Conservation (phyloP, 495 filamentous ascomycete species). For the Aspergillus haitiensis region DNA sequence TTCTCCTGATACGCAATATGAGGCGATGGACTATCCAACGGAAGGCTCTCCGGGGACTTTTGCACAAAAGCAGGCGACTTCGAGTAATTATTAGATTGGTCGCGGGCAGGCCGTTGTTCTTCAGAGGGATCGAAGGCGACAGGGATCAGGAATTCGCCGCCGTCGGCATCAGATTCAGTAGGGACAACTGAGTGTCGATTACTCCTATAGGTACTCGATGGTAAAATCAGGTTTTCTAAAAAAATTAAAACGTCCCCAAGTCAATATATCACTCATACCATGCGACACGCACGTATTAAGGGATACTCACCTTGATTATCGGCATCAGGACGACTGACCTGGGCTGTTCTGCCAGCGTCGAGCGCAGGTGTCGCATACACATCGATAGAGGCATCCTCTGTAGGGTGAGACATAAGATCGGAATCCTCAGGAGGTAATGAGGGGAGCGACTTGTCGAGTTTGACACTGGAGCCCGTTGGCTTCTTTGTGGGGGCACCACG, state of each 20-base stretch:
- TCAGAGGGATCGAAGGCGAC: constrained; percentile 85
- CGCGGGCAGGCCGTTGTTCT: constrained; percentile 54
- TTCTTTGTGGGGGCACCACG: constrained; percentile 55
- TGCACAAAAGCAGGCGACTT: constrained; percentile 37
- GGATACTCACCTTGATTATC: constrained; percentile 28
- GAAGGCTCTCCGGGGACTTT: constrained; percentile 26
- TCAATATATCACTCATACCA: neutral
- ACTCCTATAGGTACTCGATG: constrained; percentile 73
- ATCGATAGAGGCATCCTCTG: constrained; percentile 66
- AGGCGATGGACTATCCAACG: constrained; percentile 56
- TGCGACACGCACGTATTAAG: neutral
- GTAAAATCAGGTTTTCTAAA: constrained; percentile 62
- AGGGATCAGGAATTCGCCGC: constrained; percentile 81
- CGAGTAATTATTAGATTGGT: constrained; percentile 19
- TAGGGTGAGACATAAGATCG: constrained; percentile 59
- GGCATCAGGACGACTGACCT: constrained; percentile 15
- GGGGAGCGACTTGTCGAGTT: constrained; percentile 90
- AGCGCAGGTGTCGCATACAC: constrained; percentile 51
- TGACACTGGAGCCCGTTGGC: constrained; percentile 57
- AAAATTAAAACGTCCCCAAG: neutral
- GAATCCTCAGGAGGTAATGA: constrained; percentile 76
- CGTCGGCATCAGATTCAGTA: constrained; percentile 59
- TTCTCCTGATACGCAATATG: constrained; percentile 94
- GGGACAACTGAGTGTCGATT: constrained; percentile 68
- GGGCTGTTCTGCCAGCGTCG: constrained; percentile 26